Conservation (phyloP, 2,329 filamentous ascomycete genomes). For the Colletotrichum abscissum region DNA sequence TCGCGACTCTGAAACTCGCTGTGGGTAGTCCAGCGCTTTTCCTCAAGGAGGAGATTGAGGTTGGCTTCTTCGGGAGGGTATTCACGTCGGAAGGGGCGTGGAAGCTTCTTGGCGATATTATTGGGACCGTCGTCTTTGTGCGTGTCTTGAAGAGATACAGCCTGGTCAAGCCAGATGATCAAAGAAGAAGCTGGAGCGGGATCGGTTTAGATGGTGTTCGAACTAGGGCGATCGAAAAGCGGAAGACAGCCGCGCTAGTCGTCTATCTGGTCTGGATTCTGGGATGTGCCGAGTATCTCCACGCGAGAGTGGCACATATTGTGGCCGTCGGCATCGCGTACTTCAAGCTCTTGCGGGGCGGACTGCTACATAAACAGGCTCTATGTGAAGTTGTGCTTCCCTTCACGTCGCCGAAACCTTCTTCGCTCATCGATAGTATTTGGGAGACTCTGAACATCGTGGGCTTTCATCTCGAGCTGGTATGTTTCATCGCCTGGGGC, state of each 20-base stretch:
- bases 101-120: not conserved
- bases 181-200: not conserved
- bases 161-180: not conserved
- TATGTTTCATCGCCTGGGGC: not conserved
- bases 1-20: conserved; percentile 50
- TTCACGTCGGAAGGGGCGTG: not conserved
- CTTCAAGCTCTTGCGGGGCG: conserved; percentile 35
- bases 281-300: conserved; percentile 43
- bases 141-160: not conserved
- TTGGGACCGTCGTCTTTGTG: conserved; percentile 15
- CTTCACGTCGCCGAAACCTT: fast-evolving
- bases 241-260: not conserved
- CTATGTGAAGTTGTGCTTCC: not conserved
- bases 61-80: not conserved
- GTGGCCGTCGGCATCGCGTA: conserved; percentile 43
- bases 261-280: conserved; percentile 43
- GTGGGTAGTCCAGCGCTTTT: conserved; percentile 49
- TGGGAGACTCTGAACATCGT: fast-evolving
- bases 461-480: conserved; percentile 2
- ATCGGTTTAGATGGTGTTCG: not conserved
- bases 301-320: conserved; percentile 42
- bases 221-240: not conserved
- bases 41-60: conserved; percentile 41
- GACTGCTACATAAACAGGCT: not conserved
- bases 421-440: not conserved